Conservation (phyloP, 345 rosid species). For the Eucalyptus brandiana region DNA sequence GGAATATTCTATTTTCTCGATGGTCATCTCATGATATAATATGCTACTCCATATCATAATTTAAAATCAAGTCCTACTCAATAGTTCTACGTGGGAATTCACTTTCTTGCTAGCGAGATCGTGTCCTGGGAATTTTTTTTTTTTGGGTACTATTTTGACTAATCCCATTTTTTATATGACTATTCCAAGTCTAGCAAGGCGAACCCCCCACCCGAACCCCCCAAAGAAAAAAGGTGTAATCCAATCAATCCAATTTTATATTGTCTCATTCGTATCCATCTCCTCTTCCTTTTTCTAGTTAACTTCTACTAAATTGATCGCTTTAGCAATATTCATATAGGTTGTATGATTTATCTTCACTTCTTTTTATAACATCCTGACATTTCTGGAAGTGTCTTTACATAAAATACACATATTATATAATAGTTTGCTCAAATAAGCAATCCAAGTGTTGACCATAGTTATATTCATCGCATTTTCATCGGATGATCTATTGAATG, state of each 20-base stretch:
- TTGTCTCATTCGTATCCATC: neutral
- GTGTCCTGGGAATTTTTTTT: neutral
- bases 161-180: neutral
- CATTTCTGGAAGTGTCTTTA: rapidly evolving
- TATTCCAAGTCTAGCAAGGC: neutral
- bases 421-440: neutral
- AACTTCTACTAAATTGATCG: rapidly evolving
- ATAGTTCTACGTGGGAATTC: neutral
- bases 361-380: rapidly evolving
- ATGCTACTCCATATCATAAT: neutral
- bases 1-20: neutral
- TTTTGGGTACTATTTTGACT: neutral
- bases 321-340: neutral
- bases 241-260: neutral
- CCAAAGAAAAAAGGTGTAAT: neutral
- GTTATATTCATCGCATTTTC: neutral
- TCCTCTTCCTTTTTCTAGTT: neutral
- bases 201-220: too few species aligned
- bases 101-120: neutral
- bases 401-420: neutral
- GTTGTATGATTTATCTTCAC: neutral
- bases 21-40: neutral
- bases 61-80: neutral
- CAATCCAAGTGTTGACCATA: neutral
- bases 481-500: neutral